phyloP scores from a whole-genome alignment of 164 flowering plant genomes.

The Amborella trichopoda region DNA sequence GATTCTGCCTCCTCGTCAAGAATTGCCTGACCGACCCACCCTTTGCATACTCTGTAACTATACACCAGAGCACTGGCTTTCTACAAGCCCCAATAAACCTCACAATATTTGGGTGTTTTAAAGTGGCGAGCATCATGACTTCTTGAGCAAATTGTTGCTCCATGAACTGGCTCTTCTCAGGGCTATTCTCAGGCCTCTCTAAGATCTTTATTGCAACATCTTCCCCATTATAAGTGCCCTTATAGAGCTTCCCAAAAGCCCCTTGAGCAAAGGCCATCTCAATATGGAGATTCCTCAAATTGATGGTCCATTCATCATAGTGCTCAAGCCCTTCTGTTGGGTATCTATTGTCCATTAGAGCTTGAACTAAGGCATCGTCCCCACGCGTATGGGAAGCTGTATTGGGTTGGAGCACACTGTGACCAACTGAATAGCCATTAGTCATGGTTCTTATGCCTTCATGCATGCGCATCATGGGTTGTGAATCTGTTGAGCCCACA shows the following conservation, averaged over 20 bases:
- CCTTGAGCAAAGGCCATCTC: constrained; percentile 65
- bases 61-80: constrained; percentile 72
- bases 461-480: constrained; percentile 15
- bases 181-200: constrained; percentile 58
- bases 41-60: constrained; percentile 67
- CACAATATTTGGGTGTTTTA: constrained; percentile 52
- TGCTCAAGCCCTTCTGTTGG: constrained; percentile 49
- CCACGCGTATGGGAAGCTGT: constrained; percentile 19
- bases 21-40: constrained; percentile 70
- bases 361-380: constrained; percentile 40
- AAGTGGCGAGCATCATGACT: constrained; percentile 64
- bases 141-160: constrained; percentile 73
- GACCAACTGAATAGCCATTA: constrained; percentile 18
- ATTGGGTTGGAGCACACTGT: constrained; percentile 22
- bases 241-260: constrained; percentile 58
- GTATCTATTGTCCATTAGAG: constrained; percentile 42
- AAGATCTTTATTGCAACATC: constrained; percentile 69
- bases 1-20: constrained; percentile 36
- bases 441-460: constrained; percentile 11
- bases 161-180: constrained; percentile 40
- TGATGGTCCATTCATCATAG: constrained; percentile 68
- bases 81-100: constrained; percentile 60
- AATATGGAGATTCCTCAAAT: constrained; percentile 53
- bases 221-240: constrained; percentile 57
- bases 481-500: constrained; percentile 27